Percentiles rank a stretch among this genome's conserved stretches.
These are phyloP conservation scores for Fusarium algeriense DNA, from an alignment of 2,329 filamentous ascomycete species.

Conservation along the genomic window DNA sequence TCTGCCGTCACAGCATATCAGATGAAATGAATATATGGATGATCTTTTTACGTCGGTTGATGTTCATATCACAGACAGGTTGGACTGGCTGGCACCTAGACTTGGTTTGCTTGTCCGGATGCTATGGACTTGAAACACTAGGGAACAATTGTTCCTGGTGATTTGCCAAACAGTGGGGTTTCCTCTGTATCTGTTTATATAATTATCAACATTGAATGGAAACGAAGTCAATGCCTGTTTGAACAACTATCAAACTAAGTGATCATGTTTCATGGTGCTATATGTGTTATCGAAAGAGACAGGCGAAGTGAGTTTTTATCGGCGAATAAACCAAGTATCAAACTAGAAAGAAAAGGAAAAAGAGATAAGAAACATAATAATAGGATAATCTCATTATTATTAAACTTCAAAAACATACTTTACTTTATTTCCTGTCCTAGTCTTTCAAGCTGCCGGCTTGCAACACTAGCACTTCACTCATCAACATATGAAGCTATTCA, in stretches of 20 bases:
- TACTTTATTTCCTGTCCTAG: not conserved
- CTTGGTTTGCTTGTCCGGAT: conserved; percentile 8
- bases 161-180: not conserved
- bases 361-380: not conserved
- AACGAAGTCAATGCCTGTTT: not conserved
- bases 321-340: not conserved
- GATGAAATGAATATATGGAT: conserved; percentile 42
- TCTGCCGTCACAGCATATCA: conserved; percentile 32
- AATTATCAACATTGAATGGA: conserved; percentile 3
- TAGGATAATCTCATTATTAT: too few relatives aligned
- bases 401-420: not conserved
- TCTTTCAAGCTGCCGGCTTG: not conserved
- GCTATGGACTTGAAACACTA: not conserved
- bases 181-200: conserved; percentile 5
- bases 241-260: not conserved
- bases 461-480: not conserved
- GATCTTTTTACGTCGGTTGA: conserved; percentile 14
- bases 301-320: too few relatives aligned
- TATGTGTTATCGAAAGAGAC: not conserved
- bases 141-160: not conserved
- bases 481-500: not conserved
- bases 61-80: conserved; percentile 1
- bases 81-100: not conserved
- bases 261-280: not conserved
- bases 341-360: not conserved